These are phyloP conservation scores for Atalantia buxifolia DNA, from an alignment of 345 rosid genomes.

Conservation along the genomic window DNA sequence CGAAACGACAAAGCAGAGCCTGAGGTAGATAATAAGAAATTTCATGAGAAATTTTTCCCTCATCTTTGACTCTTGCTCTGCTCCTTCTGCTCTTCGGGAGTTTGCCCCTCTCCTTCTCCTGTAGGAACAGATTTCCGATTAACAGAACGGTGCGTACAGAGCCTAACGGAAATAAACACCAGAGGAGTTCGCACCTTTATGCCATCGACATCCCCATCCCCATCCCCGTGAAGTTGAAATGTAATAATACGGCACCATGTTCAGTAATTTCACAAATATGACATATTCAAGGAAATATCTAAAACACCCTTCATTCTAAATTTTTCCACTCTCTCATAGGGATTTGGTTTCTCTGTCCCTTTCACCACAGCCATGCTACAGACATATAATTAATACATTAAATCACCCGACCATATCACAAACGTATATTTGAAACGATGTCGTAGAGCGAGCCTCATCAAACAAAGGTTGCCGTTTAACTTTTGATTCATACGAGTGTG, in stretches of 20 bases:
- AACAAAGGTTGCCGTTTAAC: no score
- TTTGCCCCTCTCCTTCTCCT: not conserved
- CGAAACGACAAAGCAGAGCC: slow-evolving; percentile 19
- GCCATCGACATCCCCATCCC: no score
- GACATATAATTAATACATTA: no score
- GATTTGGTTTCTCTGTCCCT: no score
- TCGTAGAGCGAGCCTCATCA: no score
- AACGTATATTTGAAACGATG: no score
- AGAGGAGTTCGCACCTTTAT: no score
- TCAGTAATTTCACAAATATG: not conserved
- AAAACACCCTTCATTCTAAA: not conserved
- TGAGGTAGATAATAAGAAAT: not conserved
- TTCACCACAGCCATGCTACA: no score
- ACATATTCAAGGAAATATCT: not conserved
- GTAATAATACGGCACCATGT: not conserved
- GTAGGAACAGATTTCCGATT: not conserved
- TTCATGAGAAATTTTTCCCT: slow-evolving; percentile 7
- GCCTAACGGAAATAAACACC: not conserved
- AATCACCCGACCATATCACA: no score
- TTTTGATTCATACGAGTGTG: no score
- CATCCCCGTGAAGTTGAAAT: no score
- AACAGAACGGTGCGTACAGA: not conserved
- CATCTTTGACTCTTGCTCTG: slow-evolving; percentile 17
- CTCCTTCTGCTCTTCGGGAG: not conserved
- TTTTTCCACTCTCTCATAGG: fast-evolving